Percentiles rank a stretch among this genome's conserved stretches.
phyloP scores from a whole-genome alignment of 2,329 filamentous ascomycete species.

The Cordyceps cicadae region DNA sequence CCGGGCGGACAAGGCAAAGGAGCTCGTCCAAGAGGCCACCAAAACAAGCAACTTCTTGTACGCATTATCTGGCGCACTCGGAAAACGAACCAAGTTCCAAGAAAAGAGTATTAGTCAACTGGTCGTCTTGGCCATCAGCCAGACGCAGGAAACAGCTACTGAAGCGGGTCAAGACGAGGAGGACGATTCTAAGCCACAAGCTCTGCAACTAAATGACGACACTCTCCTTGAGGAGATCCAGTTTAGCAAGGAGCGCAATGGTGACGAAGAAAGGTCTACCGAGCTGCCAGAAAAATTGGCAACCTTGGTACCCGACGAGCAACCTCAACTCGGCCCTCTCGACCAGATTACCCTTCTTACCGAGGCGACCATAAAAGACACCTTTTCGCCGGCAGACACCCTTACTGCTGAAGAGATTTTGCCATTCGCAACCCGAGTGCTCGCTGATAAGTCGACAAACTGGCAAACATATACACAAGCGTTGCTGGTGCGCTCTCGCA shows the following conservation, averaged over 20 bases:
- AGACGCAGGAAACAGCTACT: constrained; percentile 24
- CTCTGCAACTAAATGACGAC: constrained; percentile 79
- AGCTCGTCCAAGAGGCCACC: constrained; percentile 62
- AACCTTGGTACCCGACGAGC: constrained; percentile 64
- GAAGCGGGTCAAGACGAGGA: constrained; percentile 15
- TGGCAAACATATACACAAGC: constrained; percentile 98
- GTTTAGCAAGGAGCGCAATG: constrained; percentile 53
- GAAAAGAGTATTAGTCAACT: constrained; percentile 77
- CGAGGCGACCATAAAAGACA: constrained; percentile 81
- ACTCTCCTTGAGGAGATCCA: constrained; percentile 82
- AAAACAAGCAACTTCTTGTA: constrained; percentile 65
- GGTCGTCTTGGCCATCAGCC: constrained; percentile 80
- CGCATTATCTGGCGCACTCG: constrained; percentile 74
- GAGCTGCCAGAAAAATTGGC: constrained; percentile 53
- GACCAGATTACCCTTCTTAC: constrained; percentile 89
- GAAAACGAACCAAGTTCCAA: constrained; percentile 76
- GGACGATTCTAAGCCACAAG: constrained; percentile 45
- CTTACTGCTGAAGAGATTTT: constrained; percentile 89
- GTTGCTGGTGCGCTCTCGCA: constrained; percentile 76
- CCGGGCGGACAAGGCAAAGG: constrained; percentile 64
- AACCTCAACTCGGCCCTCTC: constrained; percentile 72
- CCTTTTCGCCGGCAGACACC: constrained; percentile 70
- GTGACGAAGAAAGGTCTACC: constrained; percentile 27
- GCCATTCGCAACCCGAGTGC: constrained; percentile 80
- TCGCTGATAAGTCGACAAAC: constrained; percentile 83